A percentile compares a stretch with the other conserved stretches of the same genome.
Evolutionary conservation across 2,329 filamentous ascomycete genomes (phyloP).

Genomic region (Coleophoma eucalyptorum): DNA sequence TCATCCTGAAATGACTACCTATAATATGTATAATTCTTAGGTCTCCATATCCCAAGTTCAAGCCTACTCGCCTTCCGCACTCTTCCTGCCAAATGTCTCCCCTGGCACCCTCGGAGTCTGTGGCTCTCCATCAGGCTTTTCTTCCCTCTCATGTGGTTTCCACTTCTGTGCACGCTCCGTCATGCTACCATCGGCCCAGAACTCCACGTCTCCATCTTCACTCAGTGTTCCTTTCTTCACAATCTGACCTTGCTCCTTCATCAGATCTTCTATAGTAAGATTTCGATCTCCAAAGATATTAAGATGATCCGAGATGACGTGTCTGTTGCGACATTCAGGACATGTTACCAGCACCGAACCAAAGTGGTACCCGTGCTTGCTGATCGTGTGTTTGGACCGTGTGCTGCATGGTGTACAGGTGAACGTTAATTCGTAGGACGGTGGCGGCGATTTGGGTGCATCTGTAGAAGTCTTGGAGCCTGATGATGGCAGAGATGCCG

Average conservation of each 20-base stretch:
- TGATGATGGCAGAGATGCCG: too few species aligned
- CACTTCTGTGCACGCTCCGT: conserved; percentile 12
- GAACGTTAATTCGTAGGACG: conserved; percentile 84
- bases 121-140: too few species aligned
- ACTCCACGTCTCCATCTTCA: conserved; percentile 83
- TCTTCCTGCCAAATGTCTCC: too few species aligned
- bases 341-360: conserved; percentile 89
- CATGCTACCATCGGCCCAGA: conserved; percentile 66
- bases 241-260: conserved; percentile 70
- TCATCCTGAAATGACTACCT: too few species aligned
- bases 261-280: conserved; percentile 72
- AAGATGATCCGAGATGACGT: conserved; percentile 90
- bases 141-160: neutral
- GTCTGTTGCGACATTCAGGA: conserved; percentile 78
- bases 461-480: neutral
- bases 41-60: too few species aligned
- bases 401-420: conserved; percentile 84
- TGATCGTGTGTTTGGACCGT: conserved; percentile 80
- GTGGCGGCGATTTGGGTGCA: conserved; percentile 27
- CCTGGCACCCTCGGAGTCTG: too few species aligned
- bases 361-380: conserved; percentile 92
- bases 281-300: conserved; percentile 71
- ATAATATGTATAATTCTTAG: too few species aligned
- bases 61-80: too few species aligned
- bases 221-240: conserved; percentile 69